Conservation (phyloP, 1,139 yeast species). For the Yamadazyma songkhlaensis region DNA sequence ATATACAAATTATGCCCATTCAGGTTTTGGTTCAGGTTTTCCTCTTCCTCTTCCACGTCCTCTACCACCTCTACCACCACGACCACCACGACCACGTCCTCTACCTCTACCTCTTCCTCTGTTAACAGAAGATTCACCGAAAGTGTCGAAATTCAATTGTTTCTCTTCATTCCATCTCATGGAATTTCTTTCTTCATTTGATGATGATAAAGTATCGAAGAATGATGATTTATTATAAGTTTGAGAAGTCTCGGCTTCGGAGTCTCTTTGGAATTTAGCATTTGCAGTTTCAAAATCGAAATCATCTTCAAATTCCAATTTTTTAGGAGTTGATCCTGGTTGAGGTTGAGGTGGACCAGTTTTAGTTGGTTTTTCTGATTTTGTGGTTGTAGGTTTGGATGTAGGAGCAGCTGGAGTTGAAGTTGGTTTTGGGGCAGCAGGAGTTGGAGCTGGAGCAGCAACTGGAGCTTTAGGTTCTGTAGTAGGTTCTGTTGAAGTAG, state of each 20-base stretch:
- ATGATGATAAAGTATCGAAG: conserved; percentile 74
- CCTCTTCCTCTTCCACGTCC: conserved; percentile 22
- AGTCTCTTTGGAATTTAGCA: conserved; percentile 53
- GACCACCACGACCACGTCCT: conserved; percentile 33
- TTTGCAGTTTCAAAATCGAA: conserved; percentile 67
- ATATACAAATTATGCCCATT: conserved; percentile 17
- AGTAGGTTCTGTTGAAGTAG: conserved; percentile 12
- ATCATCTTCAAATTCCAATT: conserved; percentile 21
- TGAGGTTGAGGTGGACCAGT: conserved; percentile 8
- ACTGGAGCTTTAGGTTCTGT: conserved; percentile 9
- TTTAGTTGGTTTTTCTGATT: conserved; percentile 12
- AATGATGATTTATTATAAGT: conserved; percentile 72
- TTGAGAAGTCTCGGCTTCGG: conserved; percentile 19
- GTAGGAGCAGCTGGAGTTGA: conserved; percentile 3
- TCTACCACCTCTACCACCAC: conserved; percentile 20
- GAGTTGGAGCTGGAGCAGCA: conserved; percentile 7
- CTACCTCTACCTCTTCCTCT: conserved; percentile 28
- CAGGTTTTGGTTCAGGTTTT: conserved; percentile 14
- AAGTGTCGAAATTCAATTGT: conserved; percentile 60
- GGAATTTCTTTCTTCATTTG: conserved; percentile 36
- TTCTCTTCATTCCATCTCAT: conserved; percentile 67
- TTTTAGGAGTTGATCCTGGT: conserved; percentile 10
- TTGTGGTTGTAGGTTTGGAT: conserved; percentile 9
- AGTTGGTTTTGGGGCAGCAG: conserved; percentile 6
- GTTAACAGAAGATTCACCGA: conserved; percentile 50